A percentile compares a stretch with the other conserved stretches of the same genome.
Conservation (phyloP, 2,329 filamentous ascomycete species). For the Aspergillus tamarii region DNA sequence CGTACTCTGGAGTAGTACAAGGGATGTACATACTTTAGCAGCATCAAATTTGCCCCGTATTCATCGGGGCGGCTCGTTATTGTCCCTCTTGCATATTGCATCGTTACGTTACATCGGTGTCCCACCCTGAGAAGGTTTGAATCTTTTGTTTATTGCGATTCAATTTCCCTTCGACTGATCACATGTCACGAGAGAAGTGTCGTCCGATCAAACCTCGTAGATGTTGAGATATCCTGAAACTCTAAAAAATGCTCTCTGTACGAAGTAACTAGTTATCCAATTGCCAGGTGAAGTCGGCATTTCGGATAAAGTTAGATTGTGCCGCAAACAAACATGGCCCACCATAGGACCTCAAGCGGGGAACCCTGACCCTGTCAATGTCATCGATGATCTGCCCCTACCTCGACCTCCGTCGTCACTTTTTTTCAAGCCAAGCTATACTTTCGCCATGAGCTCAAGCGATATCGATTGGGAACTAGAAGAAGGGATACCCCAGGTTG, state of each 20-base stretch:
- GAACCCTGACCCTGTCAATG: not conserved
- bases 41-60: not conserved
- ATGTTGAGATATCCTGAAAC: not conserved
- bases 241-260: not conserved
- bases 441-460: conserved; percentile 1
- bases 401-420: not conserved
- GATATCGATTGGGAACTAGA: conserved; percentile 39
- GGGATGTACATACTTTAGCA: not conserved
- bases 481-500: conserved; percentile 49
- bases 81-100: not conserved
- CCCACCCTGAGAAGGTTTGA: no score
- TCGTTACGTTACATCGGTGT: not conserved
- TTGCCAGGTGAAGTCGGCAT: not conserved
- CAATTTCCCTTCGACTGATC: not conserved
- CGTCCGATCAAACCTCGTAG: not conserved
- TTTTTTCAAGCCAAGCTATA: not conserved
- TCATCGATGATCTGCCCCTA: not conserved
- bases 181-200: not conserved
- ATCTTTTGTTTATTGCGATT: not conserved
- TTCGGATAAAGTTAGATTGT: not conserved
- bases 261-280: not conserved
- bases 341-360: not conserved
- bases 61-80: not conserved
- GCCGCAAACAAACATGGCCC: conserved; percentile 6
- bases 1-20: not conserved